Evolutionary conservation across 169 alveolate genomes (phyloP).

Genomic region (Prorocentrum cordatum): DNA sequence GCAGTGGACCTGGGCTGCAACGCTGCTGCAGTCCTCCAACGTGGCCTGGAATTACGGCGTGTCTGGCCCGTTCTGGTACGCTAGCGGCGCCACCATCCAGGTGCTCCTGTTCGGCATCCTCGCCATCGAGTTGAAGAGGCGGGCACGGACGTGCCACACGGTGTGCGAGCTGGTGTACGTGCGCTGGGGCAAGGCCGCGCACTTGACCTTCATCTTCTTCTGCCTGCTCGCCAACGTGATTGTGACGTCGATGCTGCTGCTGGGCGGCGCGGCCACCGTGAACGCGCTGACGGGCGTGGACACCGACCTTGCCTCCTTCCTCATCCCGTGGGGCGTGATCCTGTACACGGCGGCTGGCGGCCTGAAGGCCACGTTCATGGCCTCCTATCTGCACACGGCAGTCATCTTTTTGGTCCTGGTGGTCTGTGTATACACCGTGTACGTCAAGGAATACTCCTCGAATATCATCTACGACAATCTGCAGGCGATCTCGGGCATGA

Average conservation of each 20-base stretch:
- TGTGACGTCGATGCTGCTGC: slow-evolving; percentile 58
- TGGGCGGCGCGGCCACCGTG: slow-evolving; percentile 49
- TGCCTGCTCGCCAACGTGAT: slow-evolving; percentile 29
- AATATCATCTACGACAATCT: slow-evolving; percentile 1
- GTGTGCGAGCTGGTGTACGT: slow-evolving; percentile 31
- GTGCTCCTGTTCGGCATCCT: slow-evolving; percentile 25
- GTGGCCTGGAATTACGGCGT: slow-evolving; percentile 39
- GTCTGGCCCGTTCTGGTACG: slow-evolving; percentile 62
- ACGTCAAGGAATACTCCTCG: not conserved
- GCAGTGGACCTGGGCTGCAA: slow-evolving; percentile 69
- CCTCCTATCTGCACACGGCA: slow-evolving; percentile 50
- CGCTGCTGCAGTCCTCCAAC: slow-evolving; percentile 38
- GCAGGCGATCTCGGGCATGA: slow-evolving; percentile 14
- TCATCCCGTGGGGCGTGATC: slow-evolving; percentile 39
- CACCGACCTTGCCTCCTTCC: slow-evolving; percentile 19
- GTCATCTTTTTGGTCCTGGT: slow-evolving; percentile 45
- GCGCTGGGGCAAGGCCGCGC: slow-evolving; percentile 15
- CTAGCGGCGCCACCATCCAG: slow-evolving; percentile 60
- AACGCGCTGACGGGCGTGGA: slow-evolving; percentile 31
- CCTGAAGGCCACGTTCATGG: slow-evolving; percentile 56
- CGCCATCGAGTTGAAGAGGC: slow-evolving; percentile 45
- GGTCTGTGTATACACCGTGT: slow-evolving; percentile 33
- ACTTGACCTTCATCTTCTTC: slow-evolving; percentile 22
- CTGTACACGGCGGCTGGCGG: slow-evolving; percentile 55
- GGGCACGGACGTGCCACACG: slow-evolving; percentile 34